Conservation (phyloP, 2,329 filamentous ascomycete species). For the Aspergillus fischeri region DNA sequence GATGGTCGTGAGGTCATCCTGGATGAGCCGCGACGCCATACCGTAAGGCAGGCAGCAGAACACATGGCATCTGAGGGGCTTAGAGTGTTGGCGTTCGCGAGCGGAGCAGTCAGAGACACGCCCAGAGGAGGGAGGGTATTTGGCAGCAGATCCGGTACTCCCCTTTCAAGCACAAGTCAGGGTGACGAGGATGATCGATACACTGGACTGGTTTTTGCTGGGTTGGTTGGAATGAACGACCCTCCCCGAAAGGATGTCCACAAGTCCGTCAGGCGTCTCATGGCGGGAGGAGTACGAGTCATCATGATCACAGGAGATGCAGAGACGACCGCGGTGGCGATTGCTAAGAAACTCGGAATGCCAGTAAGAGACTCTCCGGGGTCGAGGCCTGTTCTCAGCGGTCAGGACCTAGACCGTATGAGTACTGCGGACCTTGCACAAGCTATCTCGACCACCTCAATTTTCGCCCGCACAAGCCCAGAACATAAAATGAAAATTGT, state of each 20-base stretch:
- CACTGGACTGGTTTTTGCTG: slow-evolving; percentile 79
- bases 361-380: slow-evolving; percentile 59
- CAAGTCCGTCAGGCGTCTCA: slow-evolving; percentile 79
- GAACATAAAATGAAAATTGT: slow-evolving; percentile 99
- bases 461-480: slow-evolving; percentile 93
- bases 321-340: slow-evolving; percentile 89
- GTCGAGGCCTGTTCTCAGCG: slow-evolving; percentile 66
- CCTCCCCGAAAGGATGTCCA: slow-evolving; percentile 88
- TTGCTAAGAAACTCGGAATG: slow-evolving; percentile 95
- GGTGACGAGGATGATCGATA: slow-evolving; percentile 68
- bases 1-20: slow-evolving; percentile 84
- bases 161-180: slow-evolving; percentile 27
- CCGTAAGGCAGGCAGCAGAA: slow-evolving; percentile 75
- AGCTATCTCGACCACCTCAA: slow-evolving; percentile 82
- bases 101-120: slow-evolving; percentile 61
- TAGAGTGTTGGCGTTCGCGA: slow-evolving; percentile 88
- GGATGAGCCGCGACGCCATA: slow-evolving; percentile 68
- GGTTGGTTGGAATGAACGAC: slow-evolving; percentile 95
- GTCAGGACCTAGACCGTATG: slow-evolving; percentile 93
- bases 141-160: slow-evolving; percentile 53
- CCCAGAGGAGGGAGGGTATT: slow-evolving; percentile 42
- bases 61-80: slow-evolving; percentile 85
- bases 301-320: slow-evolving; percentile 99
- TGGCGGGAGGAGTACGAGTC: slow-evolving; percentile 91
- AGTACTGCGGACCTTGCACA: slow-evolving; percentile 76